Percentiles rank a stretch among this genome's conserved stretches.
Evolutionary conservation across 1,284 basidiomycete genomes (phyloP).

Genomic region (Trichosporon sp.): DNA sequence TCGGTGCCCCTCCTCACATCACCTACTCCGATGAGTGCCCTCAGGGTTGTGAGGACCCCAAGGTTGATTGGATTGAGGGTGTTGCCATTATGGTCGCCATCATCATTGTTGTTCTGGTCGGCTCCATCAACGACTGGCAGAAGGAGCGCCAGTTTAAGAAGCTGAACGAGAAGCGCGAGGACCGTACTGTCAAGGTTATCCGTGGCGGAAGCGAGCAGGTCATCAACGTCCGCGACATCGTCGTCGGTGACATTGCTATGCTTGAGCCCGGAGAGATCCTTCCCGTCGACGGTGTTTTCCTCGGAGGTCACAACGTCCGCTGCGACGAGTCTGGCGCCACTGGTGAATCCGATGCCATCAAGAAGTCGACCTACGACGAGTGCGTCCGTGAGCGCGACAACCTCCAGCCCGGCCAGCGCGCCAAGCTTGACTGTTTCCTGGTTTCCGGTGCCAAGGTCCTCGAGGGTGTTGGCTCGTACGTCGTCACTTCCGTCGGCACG

Average conservation of each 20-base stretch:
- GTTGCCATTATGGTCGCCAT: constrained; percentile 95
- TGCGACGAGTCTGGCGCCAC: constrained; percentile 97
- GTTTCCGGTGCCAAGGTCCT: constrained; percentile 92
- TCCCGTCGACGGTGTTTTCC: constrained; percentile 92
- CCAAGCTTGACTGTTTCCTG: constrained; percentile 88
- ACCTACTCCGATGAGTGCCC: constrained; percentile 59
- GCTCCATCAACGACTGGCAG: constrained; percentile 69
- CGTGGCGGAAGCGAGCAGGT: constrained; percentile 77
- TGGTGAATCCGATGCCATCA: constrained; percentile 93
- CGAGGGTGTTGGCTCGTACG: constrained; percentile 91
- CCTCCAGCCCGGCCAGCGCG: constrained; percentile 49
- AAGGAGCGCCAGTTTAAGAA: constrained; percentile 94
- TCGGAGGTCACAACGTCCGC: constrained; percentile 88
- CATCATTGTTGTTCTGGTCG: constrained; percentile 63
- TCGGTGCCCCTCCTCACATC: constrained; percentile 67
- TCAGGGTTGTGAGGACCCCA: constrained; percentile 60
- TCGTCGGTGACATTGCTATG: constrained; percentile 90
- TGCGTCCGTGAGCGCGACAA: constrained; percentile 62
- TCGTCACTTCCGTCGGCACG: constrained; percentile 87
- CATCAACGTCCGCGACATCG: constrained; percentile 81
- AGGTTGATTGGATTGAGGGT: constrained; percentile 93
- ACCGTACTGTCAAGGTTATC: constrained; percentile 88
- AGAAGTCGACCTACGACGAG: constrained; percentile 80
- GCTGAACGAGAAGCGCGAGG: constrained; percentile 94
- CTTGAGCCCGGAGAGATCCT: constrained; percentile 94